Evolutionary conservation across 768 basidiomycete species (phyloP).

Genomic region (Infundibulicybe gibba): DNA sequence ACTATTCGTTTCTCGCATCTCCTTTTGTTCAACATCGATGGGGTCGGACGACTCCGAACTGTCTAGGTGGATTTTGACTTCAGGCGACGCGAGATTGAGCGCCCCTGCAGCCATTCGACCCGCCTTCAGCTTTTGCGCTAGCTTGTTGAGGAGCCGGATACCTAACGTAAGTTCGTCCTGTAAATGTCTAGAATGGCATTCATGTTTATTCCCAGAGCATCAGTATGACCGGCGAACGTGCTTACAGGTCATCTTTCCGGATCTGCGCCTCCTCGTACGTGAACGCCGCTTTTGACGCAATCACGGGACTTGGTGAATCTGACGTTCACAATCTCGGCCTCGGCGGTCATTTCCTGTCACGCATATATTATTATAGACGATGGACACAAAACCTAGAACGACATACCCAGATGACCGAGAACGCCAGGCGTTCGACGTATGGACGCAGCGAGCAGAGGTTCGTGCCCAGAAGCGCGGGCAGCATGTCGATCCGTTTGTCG

Average conservation of each 20-base stretch:
- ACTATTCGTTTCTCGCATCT: constrained; percentile 88
- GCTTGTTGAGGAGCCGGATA: constrained; percentile 83
- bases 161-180: constrained; percentile 81
- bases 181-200: constrained; percentile 44
- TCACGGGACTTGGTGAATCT: constrained; percentile 95
- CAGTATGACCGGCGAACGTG: constrained; percentile 3
- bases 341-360: constrained; percentile 78
- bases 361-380: constrained; percentile 7
- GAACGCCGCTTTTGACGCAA: constrained; percentile 93
- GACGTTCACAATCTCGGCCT: constrained; percentile 87
- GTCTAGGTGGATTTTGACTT: constrained; percentile 95
- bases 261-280: constrained; percentile 96
- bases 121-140: constrained; percentile 83
- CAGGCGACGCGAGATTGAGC: constrained; percentile 94
- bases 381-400: neutral
- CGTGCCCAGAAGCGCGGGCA: constrained; percentile 89
- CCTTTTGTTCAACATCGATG: constrained; percentile 96
- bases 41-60: constrained; percentile 93
- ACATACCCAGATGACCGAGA: constrained; percentile 91
- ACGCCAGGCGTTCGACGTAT: constrained; percentile 90
- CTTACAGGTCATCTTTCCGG: constrained; percentile 88
- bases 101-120: constrained; percentile 95
- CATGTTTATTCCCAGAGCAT: neutral
- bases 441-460: constrained; percentile 93
- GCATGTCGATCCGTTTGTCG: constrained; percentile 98